phyloP scores from a whole-genome alignment of 2,329 filamentous ascomycete species.

The Penicillium oxalicum region DNA sequence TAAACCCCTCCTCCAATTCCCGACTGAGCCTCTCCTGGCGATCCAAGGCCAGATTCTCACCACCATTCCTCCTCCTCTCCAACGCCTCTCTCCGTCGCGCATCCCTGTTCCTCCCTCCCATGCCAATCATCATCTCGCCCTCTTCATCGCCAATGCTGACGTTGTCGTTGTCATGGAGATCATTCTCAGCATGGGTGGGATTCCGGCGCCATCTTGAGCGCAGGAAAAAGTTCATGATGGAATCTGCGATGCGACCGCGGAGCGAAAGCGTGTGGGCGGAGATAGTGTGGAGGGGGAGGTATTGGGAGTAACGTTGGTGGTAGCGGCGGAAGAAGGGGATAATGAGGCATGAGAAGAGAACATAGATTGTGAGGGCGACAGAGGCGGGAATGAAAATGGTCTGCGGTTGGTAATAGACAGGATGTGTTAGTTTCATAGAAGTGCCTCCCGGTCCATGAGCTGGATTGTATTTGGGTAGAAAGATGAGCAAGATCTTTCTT shows the following conservation, averaged over 20 bases:
- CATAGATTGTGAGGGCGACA: slow-evolving; percentile 64
- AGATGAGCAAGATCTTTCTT: background rate
- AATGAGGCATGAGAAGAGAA: slow-evolving; percentile 59
- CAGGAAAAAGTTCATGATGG: slow-evolving; percentile 41
- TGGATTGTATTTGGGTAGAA: background rate
- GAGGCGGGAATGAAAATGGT: slow-evolving; percentile 64
- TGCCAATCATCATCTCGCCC: slow-evolving; percentile 46
- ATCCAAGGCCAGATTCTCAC: slow-evolving; percentile 13
- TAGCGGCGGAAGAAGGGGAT: slow-evolving; percentile 65
- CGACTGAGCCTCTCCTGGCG: slow-evolving; percentile 60
- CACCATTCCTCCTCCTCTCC: slow-evolving; percentile 38
- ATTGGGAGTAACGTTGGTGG: slow-evolving; percentile 65
- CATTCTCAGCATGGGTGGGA: no score
- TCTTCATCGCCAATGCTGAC: slow-evolving; percentile 63
- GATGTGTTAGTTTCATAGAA: background rate
- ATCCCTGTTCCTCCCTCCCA: slow-evolving; percentile 45
- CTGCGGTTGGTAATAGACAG: slow-evolving; percentile 37
- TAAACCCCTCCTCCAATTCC: slow-evolving; percentile 71
- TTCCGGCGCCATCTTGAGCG: slow-evolving; percentile 43
- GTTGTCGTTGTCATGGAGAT: slow-evolving; percentile 42
- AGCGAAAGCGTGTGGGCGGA: slow-evolving; percentile 50
- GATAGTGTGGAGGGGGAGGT: slow-evolving; percentile 60
- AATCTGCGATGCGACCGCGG: slow-evolving; percentile 41
- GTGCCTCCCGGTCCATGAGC: background rate
- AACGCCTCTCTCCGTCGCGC: slow-evolving; percentile 40